Conservation (phyloP, 495 filamentous ascomycete species). For the Penicillium paxilli region DNA sequence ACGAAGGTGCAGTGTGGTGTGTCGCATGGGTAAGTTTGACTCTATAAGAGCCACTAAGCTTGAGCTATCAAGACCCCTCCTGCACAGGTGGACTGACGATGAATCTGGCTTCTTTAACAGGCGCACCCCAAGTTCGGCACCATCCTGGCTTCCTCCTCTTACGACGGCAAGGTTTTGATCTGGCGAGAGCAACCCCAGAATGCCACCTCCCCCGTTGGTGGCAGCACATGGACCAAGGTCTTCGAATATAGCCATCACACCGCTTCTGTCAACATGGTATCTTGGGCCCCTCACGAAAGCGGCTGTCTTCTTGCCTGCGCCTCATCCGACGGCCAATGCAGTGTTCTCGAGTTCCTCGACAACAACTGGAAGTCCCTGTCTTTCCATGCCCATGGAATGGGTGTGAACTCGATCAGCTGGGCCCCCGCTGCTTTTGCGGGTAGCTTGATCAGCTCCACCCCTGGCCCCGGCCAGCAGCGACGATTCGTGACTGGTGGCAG, state of each 20-base stretch:
- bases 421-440: constrained; percentile 81
- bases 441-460: constrained; percentile 70
- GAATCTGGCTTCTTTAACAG: constrained; percentile 32
- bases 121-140: constrained; percentile 98
- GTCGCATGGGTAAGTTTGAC: constrained; percentile 75
- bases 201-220: constrained; percentile 43
- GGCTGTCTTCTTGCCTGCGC: constrained; percentile 95
- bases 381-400: constrained; percentile 88
- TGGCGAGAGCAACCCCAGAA: constrained; percentile 80
- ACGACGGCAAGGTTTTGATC: constrained; percentile 97
- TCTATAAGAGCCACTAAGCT: background rate
- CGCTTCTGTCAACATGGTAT: constrained; percentile 91
- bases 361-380: constrained; percentile 81
- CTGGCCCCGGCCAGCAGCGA: constrained; percentile 59
- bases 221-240: constrained; percentile 71
- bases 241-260: constrained; percentile 90
- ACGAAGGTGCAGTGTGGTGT: constrained; percentile 95
- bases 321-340: constrained; percentile 87
- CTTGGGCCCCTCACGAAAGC: constrained; percentile 94
- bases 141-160: constrained; percentile 90
- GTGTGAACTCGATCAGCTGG: constrained; percentile 95
- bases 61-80: background rate
- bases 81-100: constrained; percentile 18
- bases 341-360: constrained; percentile 93
- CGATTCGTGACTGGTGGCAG: constrained; percentile 92